Base-by-base conservation (phyloP, 2,329 filamentous ascomycete genomes). In the Kalaharituber pfeilii region DNA sequence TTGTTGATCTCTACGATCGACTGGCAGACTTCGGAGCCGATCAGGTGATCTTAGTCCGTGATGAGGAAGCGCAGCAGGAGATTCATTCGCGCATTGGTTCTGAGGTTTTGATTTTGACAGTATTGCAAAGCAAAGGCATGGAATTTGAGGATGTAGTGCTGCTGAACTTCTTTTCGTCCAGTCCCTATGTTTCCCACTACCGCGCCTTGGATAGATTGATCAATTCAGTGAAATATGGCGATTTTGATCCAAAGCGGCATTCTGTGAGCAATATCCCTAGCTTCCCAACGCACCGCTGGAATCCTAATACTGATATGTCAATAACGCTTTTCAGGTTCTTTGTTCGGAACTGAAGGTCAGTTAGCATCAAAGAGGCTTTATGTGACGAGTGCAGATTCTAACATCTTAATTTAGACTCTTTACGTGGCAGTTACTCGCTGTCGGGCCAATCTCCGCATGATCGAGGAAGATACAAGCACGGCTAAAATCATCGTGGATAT, bases 101-200 rank as follows among this genome's bases (percentile, higher is more conserved):
- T 8, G 57, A 62, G 25, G 62, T 30, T 28, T 50, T 67, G 24
- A 61, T 67, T 27, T 58, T 67, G 1, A 68, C 66, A 1, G 65
- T 68, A 29, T 56, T 66, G 2, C 59, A 68, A 53, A 66, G 65
- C 28, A 68, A 68, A 42, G 66, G 66, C 5, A 67, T 68, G 66
- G 66, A 68, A 28, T 68, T 68, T 52, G 65, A 68, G 11, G 66
- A 67, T 51, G 66, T 68, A 1, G 59, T 68, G 26, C 33, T 67
- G 5, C 66, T 63, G 44, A 59, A 68, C 36, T 67, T 67, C 27
- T 66, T 60, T 45, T 54, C 50, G 7, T 53, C 42, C 5, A 52
- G 56, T 22, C n/a, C n/a, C 4, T 22, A 47, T 13, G 13, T 22
- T 11, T 20, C 15, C 25, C 42, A 50, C 11, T 57, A 56, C 33